phyloP scores from a whole-genome alignment of 345 rosid genomes.

The Camelina laxa region DNA sequence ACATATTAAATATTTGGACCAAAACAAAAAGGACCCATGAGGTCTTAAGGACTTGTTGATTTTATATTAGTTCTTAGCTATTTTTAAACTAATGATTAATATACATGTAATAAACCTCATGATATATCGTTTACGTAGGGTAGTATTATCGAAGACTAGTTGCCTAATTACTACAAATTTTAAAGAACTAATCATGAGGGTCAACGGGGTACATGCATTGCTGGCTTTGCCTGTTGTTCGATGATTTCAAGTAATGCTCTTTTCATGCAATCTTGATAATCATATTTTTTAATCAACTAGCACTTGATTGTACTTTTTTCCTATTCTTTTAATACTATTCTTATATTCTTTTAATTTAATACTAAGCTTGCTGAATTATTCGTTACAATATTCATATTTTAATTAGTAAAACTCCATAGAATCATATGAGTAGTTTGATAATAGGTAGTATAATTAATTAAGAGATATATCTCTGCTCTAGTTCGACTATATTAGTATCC shows the following conservation, averaged over 20 bases:
- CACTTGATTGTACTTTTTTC: constrained; percentile 27
- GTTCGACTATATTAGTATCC: neutral
- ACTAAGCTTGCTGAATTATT: constrained; percentile 26
- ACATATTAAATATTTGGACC: constrained; percentile 13
- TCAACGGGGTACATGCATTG: constrained; percentile 45
- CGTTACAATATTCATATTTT: neutral
- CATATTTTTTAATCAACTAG: constrained; percentile 29
- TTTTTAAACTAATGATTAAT: neutral
- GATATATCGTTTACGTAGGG: neutral
- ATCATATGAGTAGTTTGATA: neutral
- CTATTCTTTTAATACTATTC: neutral
- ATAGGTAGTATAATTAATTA: neutral
- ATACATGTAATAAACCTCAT: neutral
- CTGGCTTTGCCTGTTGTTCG: constrained; percentile 48
- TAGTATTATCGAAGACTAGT: constrained; percentile 19
- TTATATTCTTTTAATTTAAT: neutral
- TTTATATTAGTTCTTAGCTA: constrained; percentile 7
- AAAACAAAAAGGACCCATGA: constrained; percentile 27
- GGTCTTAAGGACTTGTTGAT: constrained; percentile 19
- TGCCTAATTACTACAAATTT: constrained; percentile 25
- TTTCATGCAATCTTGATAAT: constrained; percentile 42
- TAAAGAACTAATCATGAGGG: constrained; percentile 35
- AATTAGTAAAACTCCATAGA: constrained; percentile 1
- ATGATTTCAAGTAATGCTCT: constrained; percentile 46
- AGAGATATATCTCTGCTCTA: constrained; percentile 18